Evolutionary conservation across 495 filamentous ascomycete genomes (phyloP).

Genomic region (Neurospora terricola): DNA sequence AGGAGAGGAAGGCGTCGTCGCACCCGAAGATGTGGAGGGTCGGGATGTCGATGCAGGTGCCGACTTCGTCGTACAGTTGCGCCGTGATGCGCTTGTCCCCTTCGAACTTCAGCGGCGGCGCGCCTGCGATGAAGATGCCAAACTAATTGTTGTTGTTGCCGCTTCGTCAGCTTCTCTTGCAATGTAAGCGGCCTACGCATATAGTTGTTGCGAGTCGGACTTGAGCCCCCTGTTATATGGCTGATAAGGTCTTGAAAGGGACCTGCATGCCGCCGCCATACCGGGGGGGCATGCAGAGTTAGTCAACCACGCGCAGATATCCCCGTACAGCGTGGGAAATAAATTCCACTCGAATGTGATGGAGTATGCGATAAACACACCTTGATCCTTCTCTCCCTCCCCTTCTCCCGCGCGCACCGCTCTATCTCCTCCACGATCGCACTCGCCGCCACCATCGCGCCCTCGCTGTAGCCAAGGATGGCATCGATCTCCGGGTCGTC

Average conservation of each 20-base stretch:
- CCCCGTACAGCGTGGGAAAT: not conserved
- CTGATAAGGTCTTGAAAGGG: too few species aligned
- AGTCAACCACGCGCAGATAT: not conserved
- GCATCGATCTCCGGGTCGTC: constrained; percentile 34
- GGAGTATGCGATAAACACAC: not conserved
- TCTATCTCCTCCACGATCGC: constrained; percentile 40
- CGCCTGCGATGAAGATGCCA: constrained; percentile 45
- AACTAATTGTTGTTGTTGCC: constrained; percentile 17
- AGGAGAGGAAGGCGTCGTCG: constrained; percentile 43
- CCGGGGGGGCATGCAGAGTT: not conserved
- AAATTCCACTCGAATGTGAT: not conserved
- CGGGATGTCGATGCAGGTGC: constrained; percentile 38
- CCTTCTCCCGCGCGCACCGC: constrained; percentile 21
- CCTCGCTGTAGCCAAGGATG: constrained; percentile 46
- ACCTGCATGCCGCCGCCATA: too few species aligned
- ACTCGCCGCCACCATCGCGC: constrained; percentile 39
- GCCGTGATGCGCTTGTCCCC: constrained; percentile 24
- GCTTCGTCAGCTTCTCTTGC: not conserved
- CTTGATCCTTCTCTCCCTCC: constrained; percentile 37
- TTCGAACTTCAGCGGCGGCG: constrained; percentile 37
- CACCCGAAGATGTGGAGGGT: constrained; percentile 49
- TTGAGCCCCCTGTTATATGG: too few species aligned
- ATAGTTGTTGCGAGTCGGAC: too few species aligned
- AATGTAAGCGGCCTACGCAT: not conserved
- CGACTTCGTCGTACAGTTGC: constrained; percentile 36